Evolutionary conservation across 495 filamentous ascomycete species (phyloP), one percentile per base, ranked within the genome.

Genomic region (Xanthoparmelia taractica): DNA sequence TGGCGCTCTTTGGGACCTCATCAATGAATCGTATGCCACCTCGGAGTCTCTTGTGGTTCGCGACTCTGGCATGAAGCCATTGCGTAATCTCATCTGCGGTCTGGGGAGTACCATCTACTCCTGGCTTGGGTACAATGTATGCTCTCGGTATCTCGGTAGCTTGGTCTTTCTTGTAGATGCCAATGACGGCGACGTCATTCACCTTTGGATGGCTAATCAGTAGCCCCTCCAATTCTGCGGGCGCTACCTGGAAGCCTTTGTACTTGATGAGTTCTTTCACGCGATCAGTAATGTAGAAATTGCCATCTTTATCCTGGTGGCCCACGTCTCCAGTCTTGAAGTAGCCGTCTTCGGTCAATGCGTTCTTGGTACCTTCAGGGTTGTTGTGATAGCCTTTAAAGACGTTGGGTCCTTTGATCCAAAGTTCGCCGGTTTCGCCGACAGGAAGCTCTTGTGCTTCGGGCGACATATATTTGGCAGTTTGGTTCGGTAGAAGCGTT

Each of bases 191-290:
- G 1, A 85, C 89, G 70, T 97, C 93, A 25, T 85, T 81, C 40
- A 97, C 78, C n/a, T 85, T 80, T 31, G 79, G 76, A 71, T 93
- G 90, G 20, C 82, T 79, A 1, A 88, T 72, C 17, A 97, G 76
- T 17, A 91, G 66, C n/a, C 86, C 89, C 67, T 96, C 92, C 8
- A 96, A 79, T 72, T 97, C 92, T 5, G 92, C 90, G 2, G 91
- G 91, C 1, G 91, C 81, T 6, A 96, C 90, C 70, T 94, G 91
- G 77, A 93, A 92, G 17, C 91, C 91, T 63, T 66, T 77, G 73
- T 94, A 94, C 75, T 95, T 95, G 75, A 96, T 94, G 52, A 96
- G 75, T 73, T 96, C 91, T 79, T 96, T 96, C 27, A 91, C 80
- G n/a, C 91, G 86, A 68, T 93, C 91, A 1, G 89, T 91, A 70